Evolutionary conservation across 192 early-diverging fungal species (phyloP).

Genomic region (Oehlia diaphana): DNA sequence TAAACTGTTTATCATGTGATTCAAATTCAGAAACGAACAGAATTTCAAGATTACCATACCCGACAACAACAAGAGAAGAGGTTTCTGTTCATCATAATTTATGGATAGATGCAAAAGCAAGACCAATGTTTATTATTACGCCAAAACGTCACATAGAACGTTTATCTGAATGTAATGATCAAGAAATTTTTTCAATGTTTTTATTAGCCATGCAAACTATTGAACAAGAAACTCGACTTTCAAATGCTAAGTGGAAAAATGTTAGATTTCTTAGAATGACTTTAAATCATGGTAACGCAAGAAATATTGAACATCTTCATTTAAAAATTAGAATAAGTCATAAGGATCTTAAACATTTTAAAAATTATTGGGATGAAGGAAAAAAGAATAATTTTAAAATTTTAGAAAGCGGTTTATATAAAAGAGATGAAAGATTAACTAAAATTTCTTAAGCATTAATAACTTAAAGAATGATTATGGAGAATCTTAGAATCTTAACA

Average conservation of each 20-base stretch:
- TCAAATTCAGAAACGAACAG: constrained; percentile 21
- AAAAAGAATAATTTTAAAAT: constrained; percentile 13
- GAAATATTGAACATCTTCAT: constrained; percentile 33
- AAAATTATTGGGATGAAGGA: constrained; percentile 24
- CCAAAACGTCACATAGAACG: constrained; percentile 32
- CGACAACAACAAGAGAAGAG: constrained; percentile 6
- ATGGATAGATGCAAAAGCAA: constrained; percentile 35
- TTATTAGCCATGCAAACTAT: background rate
- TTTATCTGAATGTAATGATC: constrained; percentile 31
- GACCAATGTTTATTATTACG: constrained; percentile 33
- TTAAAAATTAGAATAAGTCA: constrained; percentile 21
- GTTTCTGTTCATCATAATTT: background rate
- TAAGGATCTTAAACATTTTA: constrained; percentile 13
- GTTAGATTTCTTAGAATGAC: constrained; percentile 23
- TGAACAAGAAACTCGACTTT: constrained; percentile 7
- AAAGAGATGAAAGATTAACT: constrained; percentile 21
- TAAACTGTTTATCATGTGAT: constrained; percentile 26
- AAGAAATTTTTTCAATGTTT: constrained; percentile 32
- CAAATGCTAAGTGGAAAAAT: background rate
- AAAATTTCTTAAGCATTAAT: background rate
- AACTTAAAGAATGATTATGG: too few relatives aligned
- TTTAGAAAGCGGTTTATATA: constrained; percentile 25
- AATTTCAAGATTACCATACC: constrained; percentile 5
- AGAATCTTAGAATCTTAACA: background rate
- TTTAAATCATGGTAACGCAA: constrained; percentile 35